Conservation (phyloP, 768 basidiomycete genomes). For the Lenzites betulinus region DNA sequence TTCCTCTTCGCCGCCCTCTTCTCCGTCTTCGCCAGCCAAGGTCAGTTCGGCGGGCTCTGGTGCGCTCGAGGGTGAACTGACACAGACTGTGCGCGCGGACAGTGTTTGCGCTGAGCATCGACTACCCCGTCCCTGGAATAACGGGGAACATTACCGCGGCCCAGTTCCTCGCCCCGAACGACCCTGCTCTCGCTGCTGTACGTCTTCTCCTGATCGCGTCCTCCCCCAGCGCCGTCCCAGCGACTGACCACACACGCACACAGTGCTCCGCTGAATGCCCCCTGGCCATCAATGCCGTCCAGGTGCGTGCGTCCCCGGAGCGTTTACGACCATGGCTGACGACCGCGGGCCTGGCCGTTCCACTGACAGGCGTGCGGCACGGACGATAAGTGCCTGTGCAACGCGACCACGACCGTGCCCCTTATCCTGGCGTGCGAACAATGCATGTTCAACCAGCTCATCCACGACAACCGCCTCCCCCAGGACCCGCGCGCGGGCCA, state of each 20-base stretch:
- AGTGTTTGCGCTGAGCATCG: conserved; percentile 54
- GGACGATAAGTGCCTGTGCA: conserved; percentile 58
- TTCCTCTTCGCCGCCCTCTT: conserved; percentile 37
- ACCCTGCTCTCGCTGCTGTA: conserved; percentile 34
- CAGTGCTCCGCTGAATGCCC: conserved; percentile 33
- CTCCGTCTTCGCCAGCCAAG: conserved; percentile 57
- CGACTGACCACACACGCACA: conserved; percentile 30
- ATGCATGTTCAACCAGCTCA: conserved; percentile 63
- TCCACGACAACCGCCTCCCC: conserved; percentile 51
- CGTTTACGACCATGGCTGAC: too few species aligned
- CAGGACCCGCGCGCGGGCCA: conserved; percentile 63
- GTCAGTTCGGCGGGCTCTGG: conserved; percentile 36
- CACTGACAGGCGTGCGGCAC: conserved; percentile 49
- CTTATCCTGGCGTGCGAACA: conserved; percentile 58
- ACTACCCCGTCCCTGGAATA: conserved; percentile 41
- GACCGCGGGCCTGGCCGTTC: too few species aligned
- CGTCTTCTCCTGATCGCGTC: conserved; percentile 12
- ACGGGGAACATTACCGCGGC: conserved; percentile 39
- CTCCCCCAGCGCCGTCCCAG: not conserved
- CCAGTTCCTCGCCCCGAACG: conserved; percentile 47
- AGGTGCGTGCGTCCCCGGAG: conserved; percentile 20
- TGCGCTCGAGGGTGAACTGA: not conserved
- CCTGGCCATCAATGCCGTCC: conserved; percentile 28
- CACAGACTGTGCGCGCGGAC: conserved; percentile 16
- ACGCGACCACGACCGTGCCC: conserved; percentile 36